A percentile compares a stretch with the other conserved stretches of the same genome.
Evolutionary conservation across 140 eudicot species (phyloP).

Genomic region (Stevia rebaudiana): DNA sequence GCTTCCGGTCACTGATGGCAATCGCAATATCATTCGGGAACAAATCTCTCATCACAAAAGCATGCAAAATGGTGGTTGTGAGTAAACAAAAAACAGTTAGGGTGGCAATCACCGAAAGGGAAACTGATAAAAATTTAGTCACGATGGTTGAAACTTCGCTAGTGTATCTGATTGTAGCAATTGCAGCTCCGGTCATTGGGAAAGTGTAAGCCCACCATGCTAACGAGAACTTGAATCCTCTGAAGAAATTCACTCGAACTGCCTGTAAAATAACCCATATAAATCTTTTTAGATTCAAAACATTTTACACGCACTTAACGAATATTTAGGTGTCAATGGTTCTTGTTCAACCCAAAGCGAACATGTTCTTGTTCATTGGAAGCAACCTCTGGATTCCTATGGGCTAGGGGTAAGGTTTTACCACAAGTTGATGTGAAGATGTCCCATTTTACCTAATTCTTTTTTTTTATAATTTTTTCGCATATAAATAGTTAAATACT

Average conservation of each 20-base stretch:
- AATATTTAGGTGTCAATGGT: no score
- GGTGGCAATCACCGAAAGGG: conserved; percentile 45
- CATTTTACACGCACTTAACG: no score
- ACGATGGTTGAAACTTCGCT: conserved; percentile 40
- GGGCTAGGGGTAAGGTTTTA: no score
- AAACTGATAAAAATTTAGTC: conserved; percentile 37
- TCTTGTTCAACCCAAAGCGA: no score
- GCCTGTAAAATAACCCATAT: conserved; percentile 50
- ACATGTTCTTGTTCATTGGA: no score
- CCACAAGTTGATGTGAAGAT: no score
- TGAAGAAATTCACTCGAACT: conserved; percentile 69
- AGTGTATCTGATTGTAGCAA: conserved; percentile 65
- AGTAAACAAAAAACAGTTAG: conserved; percentile 46
- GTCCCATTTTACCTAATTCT: no score
- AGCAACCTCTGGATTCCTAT: no score
- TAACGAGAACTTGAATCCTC: conserved; percentile 78
- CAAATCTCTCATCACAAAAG: conserved; percentile 59
- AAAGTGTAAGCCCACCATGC: conserved; percentile 99
- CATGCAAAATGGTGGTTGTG: conserved; percentile 49
- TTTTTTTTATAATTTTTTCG: no score
- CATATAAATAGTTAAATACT: no score
- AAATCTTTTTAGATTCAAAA: neutral
- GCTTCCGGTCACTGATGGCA: conserved; percentile 61
- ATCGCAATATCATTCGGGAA: conserved; percentile 79
- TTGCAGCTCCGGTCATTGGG: conserved; percentile 86